Base-by-base conservation (phyloP, 352 stramenopile genomes). In the Phytophthora brassicae region DNA sequence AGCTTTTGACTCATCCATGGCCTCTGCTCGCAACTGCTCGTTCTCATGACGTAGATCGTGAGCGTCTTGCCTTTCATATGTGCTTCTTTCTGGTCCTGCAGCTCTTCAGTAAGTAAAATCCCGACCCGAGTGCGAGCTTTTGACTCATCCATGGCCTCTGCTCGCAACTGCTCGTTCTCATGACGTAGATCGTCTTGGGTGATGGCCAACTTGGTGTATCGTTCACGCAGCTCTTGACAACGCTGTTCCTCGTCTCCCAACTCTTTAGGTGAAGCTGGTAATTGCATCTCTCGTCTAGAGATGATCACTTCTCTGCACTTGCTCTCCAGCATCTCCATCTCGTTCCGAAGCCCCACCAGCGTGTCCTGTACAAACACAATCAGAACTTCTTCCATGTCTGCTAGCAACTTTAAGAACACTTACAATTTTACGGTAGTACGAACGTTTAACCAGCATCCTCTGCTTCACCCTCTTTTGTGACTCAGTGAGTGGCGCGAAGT, bases 351-450 rank as follows among this genome's bases (percentile, higher is more conserved):
- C 60, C 79, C 65, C 41, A 75, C 81, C 49, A 90, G 62, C 33
- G 81, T 90, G 52, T 88, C 75, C 77, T 83, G 51, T 3, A 52
- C 0, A 14, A 26, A 13, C 39, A n/a, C 1, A n/a, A 45, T 45
- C 19, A 45, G 17, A 45, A 45, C 17, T n/a, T n/a, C 14, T 14
- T 6, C 19, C 39, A 45, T n/a, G n/a, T n/a, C n/a, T n/a, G n/a
- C n/a, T n/a, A n/a, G n/a, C n/a, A 16, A 17, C 12, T 45, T 45
- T 16, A 20, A 24, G 33, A 50, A 24, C 41, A 81, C 75, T 31
- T 60, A 86, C 76, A 49, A 90, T 84, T 62, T 90, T 90, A 52
- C 81, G 78, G 66, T 90, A 88, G 67, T 90, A 90, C 29, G 78
- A 90, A 11, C 67, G 67, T 47, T 87, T 88, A 42, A 90, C 81